These are phyloP conservation scores for Aspergillus campestris DNA, from an alignment of 495 filamentous ascomycete species.

Conservation along the genomic window DNA sequence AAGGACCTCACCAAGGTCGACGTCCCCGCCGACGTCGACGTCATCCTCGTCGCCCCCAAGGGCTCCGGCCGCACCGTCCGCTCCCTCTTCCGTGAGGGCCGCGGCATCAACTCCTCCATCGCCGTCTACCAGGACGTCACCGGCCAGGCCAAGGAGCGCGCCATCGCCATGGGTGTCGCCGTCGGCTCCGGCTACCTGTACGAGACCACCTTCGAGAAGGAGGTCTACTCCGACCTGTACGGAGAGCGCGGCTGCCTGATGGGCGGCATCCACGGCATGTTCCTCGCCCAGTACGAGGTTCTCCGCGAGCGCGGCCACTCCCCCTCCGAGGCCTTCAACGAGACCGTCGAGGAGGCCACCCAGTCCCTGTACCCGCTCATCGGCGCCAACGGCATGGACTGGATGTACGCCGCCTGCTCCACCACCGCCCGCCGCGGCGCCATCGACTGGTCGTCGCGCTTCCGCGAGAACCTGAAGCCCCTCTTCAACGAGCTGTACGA, in stretches of 20 bases:
- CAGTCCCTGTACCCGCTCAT: slow-evolving; percentile 97
- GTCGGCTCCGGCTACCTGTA: slow-evolving; percentile 97
- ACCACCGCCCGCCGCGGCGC: slow-evolving; percentile 96
- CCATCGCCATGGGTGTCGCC: slow-evolving; percentile 91
- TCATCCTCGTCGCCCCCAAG: slow-evolving; percentile 98
- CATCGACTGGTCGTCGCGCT: slow-evolving; percentile 92
- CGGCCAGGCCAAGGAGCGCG: slow-evolving; percentile 96
- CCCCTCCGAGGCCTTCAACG: slow-evolving; percentile 98
- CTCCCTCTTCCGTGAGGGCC: slow-evolving; percentile 93
- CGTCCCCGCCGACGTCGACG: slow-evolving; percentile 87
- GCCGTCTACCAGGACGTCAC: slow-evolving; percentile 99
- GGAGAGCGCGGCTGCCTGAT: slow-evolving; percentile 99
- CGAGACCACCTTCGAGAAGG: slow-evolving; percentile 99
- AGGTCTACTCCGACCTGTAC: slow-evolving; percentile 98
- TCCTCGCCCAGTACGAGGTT: slow-evolving; percentile 99
- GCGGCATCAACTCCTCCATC: slow-evolving; percentile 98
- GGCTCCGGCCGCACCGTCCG: slow-evolving; percentile 97
- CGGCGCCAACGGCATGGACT: slow-evolving; percentile 96
- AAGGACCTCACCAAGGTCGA: slow-evolving; percentile 99
- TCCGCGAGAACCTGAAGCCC: slow-evolving; percentile 96
- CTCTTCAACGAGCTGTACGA: slow-evolving; percentile 96
- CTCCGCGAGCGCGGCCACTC: slow-evolving; percentile 95
- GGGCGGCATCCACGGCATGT: slow-evolving; percentile 99
- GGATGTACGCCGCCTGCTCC: slow-evolving; percentile 99
- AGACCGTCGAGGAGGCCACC: slow-evolving; percentile 99